phyloP scores from a whole-genome alignment of 495 filamentous ascomycete genomes.

The Penicillium ucsense region DNA sequence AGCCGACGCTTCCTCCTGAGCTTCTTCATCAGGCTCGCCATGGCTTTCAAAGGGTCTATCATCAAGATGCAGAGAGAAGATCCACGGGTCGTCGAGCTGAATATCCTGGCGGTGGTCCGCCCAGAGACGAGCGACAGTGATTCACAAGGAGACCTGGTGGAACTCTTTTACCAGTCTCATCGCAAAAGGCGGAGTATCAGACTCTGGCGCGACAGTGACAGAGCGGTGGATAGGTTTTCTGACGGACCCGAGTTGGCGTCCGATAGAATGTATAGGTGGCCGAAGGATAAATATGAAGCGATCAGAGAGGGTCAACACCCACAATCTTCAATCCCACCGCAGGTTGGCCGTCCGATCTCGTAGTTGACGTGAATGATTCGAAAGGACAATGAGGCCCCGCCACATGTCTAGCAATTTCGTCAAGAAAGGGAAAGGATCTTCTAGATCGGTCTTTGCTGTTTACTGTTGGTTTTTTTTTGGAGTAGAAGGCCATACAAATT shows the following conservation, averaged over 20 bases:
- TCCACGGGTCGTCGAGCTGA: background rate
- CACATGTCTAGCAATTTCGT: constrained; percentile 9
- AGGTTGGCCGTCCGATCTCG: too few relatives aligned
- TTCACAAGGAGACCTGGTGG: constrained; percentile 12
- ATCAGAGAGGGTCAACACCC: too few relatives aligned
- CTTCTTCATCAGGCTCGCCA: constrained; percentile 28
- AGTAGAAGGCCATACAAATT: constrained; percentile 5
- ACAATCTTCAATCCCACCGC: too few relatives aligned
- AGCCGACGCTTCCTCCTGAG: constrained; percentile 31
- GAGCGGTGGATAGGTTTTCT: too few relatives aligned
- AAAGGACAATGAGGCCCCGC: constrained; percentile 7
- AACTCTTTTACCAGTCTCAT: constrained; percentile 14
- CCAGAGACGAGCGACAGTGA: background rate
- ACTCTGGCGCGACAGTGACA: constrained; percentile 1
- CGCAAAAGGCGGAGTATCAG: constrained; percentile 3
- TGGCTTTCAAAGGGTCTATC: constrained; percentile 18
- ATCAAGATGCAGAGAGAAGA: constrained; percentile 9
- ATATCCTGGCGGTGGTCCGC: background rate
- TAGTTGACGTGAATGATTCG: background rate
- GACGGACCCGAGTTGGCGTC: too few relatives aligned
- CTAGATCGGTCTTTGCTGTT: background rate
- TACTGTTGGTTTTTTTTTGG: constrained; percentile 9
- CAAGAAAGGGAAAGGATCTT: constrained; percentile 17
- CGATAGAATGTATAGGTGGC: too few relatives aligned
- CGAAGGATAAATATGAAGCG: too few relatives aligned